phyloP scores from a whole-genome alignment of 345 rosid species.

The Eucalyptus rudis region DNA sequence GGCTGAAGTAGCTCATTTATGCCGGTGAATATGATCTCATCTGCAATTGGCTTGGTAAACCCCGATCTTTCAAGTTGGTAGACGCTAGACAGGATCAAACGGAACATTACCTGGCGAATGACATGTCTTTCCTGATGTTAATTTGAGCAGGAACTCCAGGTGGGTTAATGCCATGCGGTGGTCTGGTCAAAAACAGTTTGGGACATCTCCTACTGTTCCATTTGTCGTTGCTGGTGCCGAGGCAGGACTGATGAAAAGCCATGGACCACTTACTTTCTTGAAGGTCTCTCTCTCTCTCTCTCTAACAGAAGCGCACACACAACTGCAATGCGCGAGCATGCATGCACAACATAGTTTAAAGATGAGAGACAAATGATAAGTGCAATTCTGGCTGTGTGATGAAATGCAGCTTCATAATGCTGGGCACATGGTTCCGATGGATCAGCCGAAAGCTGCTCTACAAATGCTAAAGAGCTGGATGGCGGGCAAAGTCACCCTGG shows the following conservation, averaged over 20 bases:
- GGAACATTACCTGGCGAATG: not conserved
- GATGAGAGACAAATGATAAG: not conserved
- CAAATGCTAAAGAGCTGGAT: conserved; percentile 73
- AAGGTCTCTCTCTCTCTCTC: conserved; percentile 23
- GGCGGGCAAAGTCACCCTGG: conserved; percentile 38
- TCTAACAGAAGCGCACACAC: not conserved
- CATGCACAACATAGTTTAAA: not conserved
- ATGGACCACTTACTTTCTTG: conserved; percentile 67
- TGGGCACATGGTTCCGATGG: conserved; percentile 95
- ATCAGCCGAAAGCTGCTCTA: conserved; percentile 78
- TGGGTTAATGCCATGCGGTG: conserved; percentile 79
- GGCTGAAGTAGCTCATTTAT: conserved; percentile 56
- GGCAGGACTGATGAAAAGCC: conserved; percentile 54
- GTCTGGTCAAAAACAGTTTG: conserved; percentile 52
- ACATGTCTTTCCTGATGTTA: not conserved
- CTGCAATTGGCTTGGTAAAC: conserved; percentile 86
- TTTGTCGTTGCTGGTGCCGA: conserved; percentile 46
- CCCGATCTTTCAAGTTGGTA: not conserved
- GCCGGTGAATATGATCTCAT: conserved; percentile 76
- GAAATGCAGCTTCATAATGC: conserved; percentile 53
- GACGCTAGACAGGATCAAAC: too few relatives aligned
- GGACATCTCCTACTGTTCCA: conserved; percentile 27
- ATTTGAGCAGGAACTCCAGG: conserved; percentile 45
- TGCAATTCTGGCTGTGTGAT: not conserved
- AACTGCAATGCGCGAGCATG: not conserved